These are phyloP conservation scores for Melastoma malabathricum DNA, from an alignment of 345 rosid species.

Conservation along the genomic window DNA sequence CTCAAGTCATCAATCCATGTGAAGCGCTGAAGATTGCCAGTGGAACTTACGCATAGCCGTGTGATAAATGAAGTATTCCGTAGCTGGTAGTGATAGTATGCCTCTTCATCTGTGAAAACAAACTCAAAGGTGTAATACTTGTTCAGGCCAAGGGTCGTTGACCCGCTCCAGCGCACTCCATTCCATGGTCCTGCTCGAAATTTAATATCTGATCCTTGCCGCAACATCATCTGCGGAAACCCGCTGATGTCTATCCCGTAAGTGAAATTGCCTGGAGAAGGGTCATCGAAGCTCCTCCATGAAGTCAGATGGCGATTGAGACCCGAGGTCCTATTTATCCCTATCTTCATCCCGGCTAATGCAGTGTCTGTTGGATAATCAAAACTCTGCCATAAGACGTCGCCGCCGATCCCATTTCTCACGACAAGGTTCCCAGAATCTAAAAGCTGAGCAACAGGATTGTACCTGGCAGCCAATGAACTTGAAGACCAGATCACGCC, in stretches of 20 bases:
- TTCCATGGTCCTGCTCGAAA: constrained; percentile 40
- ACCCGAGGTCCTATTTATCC: constrained; percentile 20
- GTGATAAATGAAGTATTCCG: constrained; percentile 9
- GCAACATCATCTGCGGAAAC: constrained; percentile 21
- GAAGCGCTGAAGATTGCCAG: constrained; percentile 20
- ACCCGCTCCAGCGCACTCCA: constrained; percentile 27
- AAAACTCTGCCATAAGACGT: constrained; percentile 43
- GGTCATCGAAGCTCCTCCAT: constrained; percentile 36
- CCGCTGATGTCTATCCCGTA: constrained; percentile 16
- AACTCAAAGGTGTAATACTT: constrained; percentile 8
- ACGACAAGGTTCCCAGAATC: constrained; percentile 27
- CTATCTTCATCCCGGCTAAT: constrained; percentile 35
- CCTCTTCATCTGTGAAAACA: constrained; percentile 16
- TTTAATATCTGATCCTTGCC: constrained; percentile 9
- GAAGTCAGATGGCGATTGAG: constrained; percentile 18
- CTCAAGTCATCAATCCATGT: constrained; percentile 21
- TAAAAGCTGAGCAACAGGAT: constrained; percentile 9
- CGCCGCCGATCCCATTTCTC: constrained; percentile 7
- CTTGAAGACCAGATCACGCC: constrained; percentile 7
- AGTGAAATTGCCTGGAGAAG: constrained; percentile 19
- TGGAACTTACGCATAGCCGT: constrained; percentile 13
- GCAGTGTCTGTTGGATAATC: constrained; percentile 30
- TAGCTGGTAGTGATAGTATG: constrained; percentile 18
- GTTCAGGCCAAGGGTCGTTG: constrained; percentile 13
- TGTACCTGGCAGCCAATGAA: neutral